These are phyloP conservation scores for Monosporascus cannonballus DNA, from an alignment of 2,329 filamentous ascomycete genomes.

Conservation along the genomic window DNA sequence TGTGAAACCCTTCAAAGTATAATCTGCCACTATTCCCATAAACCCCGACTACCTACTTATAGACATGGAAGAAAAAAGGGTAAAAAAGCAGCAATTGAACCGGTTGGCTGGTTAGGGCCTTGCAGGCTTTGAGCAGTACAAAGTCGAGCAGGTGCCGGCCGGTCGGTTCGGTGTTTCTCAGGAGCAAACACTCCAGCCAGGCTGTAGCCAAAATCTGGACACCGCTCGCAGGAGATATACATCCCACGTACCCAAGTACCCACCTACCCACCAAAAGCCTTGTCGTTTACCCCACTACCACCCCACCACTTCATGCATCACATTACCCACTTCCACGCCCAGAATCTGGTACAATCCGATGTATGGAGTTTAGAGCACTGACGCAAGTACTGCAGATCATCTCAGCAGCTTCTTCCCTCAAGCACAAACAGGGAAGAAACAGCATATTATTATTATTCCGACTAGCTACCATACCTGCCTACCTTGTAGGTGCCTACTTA, in stretches of 20 bases:
- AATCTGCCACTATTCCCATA: neutral
- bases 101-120: neutral
- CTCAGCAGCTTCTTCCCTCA: too few species aligned
- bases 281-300: neutral
- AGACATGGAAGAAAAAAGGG: too few species aligned
- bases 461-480: too few species aligned
- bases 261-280: neutral
- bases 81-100: neutral
- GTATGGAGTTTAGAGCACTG: too few species aligned
- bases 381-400: too few species aligned
- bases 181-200: slow-evolving; percentile 20
- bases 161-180: neutral
- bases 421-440: too few species aligned
- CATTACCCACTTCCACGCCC: too few species aligned
- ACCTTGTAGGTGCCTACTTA: too few species aligned
- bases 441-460: too few species aligned
- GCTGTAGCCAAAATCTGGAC: slow-evolving; percentile 5
- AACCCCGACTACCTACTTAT: neutral
- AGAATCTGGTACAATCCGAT: too few species aligned
- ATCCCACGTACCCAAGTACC: neutral
- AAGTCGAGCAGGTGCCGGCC: neutral
- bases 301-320: neutral
- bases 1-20: too few species aligned
- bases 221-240: neutral
- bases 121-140: neutral